Evolutionary conservation across 2,329 filamentous ascomycete species (phyloP), one percentile per base, ranked within the genome.

Genomic region (Venturia aucupariae): DNA sequence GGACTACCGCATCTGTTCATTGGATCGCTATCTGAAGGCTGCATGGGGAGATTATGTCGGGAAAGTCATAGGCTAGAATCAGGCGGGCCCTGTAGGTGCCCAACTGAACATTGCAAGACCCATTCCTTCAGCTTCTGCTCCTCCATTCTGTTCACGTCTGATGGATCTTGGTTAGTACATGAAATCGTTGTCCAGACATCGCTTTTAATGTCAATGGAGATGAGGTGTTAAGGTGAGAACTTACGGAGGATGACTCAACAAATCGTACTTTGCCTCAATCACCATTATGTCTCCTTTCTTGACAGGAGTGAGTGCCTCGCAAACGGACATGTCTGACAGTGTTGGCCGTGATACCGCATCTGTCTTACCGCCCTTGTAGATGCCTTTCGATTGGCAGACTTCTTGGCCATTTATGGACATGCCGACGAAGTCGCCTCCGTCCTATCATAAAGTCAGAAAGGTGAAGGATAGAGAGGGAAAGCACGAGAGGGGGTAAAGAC

Each of bases 281-380:
- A 35, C 19, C 15, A 65, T 1, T 17, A 15, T 42, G 35, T 65
- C 63, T 7, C 63, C 63, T 42, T 65, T 63, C 63, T 65, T 62
- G 19, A 65, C 48, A 17, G 57, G 39, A 2, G 63, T 62, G 17
- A 32, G 59, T 22, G 64, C 35, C 17, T 30, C 17, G 22, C 63
- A 65, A 5, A 32, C 24, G 10, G 60, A 22, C 63, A 65, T 65
- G 15, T 59, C 44, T 19, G 60, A 17, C 17, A 48, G 13, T 22
- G 44, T 41, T 17, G 8, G 5, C 15, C 39, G 11, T 1, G 4
- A 2, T 41, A 1, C 15, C 22, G 17, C 44, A 7, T 48, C 39
- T 13, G 39, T 17, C 13, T 48, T 48, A 10, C 19, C 44, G 22
- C 44, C 64, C 11, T n/a, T 30, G 64, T 41, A 64, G 8, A 30